Base-by-base conservation (phyloP, 352 stramenopile genomes). In the Globisporangium splendens region DNA sequence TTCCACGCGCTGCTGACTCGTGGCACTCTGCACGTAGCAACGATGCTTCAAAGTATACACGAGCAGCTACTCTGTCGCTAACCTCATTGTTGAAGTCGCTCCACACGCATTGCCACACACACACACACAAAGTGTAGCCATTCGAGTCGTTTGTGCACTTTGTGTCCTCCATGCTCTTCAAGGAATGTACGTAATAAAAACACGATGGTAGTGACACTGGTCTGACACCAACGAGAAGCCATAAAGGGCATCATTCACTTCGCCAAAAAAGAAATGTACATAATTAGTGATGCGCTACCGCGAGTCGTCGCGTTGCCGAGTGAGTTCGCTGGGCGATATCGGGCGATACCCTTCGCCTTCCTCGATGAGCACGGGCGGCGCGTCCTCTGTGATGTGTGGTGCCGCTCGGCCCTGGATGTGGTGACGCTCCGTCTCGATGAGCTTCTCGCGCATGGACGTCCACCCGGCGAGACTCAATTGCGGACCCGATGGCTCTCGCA, bases 401-500 rank as follows among this genome's bases (percentile, higher is more conserved):
- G 50, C 54, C 22, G 61, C 43, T 7, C 68, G 59, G 11, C 51
- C 60, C 17, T 58, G 52, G 12, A 74, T 42, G 21, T 67, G 63
- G 11, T 62, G 54, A n/a, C 72, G 61, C 54, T 78, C 70, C 0
- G 64, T 62, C 42, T 80, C 63, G 41, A 86, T 86, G 21, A 86
- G 76, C 31, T 83, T 82, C 62, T 83, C 71, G 10, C 70, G 69
- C 54, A 83, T 70, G 22, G 76, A 79, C 43, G 67, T 79, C 76
- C 76, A 86, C 47, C 76, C 76, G 0, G 56, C 66, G 24, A 86
- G 67, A 24, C 61, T 65, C 18, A 86, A 65, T n/a, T 66, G 69
- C 24, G 72, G 73, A 8, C 76, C 73, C 6, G 55, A 57, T 1
- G 63, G 71, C 35, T 61, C 46, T 18, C 54, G 54, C 10, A 15